Evolutionary conservation across 163 green algal genomes (phyloP).

Genomic region (Scenedesmus sp.): DNA sequence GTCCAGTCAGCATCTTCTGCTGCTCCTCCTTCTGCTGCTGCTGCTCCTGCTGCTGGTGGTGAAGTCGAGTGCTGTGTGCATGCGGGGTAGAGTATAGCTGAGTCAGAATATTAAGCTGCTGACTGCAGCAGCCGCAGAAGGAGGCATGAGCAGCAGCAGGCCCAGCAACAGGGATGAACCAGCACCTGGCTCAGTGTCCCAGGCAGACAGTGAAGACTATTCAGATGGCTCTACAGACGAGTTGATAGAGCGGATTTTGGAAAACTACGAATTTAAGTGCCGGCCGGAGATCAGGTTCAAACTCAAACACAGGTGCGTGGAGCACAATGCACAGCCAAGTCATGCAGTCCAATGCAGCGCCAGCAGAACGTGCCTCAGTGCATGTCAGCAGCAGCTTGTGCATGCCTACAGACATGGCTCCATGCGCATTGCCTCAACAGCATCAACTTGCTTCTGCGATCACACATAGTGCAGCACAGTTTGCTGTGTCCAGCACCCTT

Average conservation of each 20-base stretch:
- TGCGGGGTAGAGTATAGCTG: neutral
- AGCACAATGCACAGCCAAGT: neutral
- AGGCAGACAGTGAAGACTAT: slow-evolving; percentile 28
- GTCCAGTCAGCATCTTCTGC: neutral
- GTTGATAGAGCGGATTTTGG: slow-evolving; percentile 55
- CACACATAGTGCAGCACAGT: neutral
- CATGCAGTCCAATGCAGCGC: neutral
- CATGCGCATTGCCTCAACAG: neutral
- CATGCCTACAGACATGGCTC: neutral
- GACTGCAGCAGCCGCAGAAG: neutral
- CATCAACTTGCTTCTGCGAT: neutral
- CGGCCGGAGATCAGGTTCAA: slow-evolving; percentile 70
- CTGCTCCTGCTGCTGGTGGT: neutral
- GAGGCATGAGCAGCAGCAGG: slow-evolving; percentile 5
- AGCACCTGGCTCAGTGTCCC: neutral
- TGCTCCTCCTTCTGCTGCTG: too few species aligned
- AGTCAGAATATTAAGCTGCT: neutral
- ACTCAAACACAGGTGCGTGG: slow-evolving; percentile 67
- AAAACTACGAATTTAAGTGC: slow-evolving; percentile 70
- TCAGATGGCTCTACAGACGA: slow-evolving; percentile 56
- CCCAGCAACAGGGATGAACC: neutral
- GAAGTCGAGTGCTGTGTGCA: neutral
- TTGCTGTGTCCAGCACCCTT: neutral
- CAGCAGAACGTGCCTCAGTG: neutral
- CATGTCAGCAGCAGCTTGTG: neutral